phyloP scores from a whole-genome alignment of 306 rosid genomes.

The Elaeagnus macrophylla region DNA sequence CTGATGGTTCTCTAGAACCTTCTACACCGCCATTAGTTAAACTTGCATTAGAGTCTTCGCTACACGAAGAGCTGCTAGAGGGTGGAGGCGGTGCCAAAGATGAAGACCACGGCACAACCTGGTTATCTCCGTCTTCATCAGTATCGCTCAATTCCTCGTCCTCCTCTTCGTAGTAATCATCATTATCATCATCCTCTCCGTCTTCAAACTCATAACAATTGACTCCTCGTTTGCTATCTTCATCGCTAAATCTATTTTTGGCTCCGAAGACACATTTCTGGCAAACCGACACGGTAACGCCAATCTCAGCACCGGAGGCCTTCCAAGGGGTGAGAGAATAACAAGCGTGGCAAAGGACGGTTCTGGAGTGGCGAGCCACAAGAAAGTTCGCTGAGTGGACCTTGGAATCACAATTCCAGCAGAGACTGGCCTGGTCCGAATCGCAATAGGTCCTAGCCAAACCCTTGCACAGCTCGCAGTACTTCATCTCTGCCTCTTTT shows the following conservation, averaged over 20 bases:
- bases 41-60: constrained; percentile 37
- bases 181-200: no score
- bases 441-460: constrained; percentile 62
- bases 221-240: constrained; percentile 30
- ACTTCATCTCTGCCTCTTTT: constrained; percentile 33
- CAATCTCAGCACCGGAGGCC: constrained; percentile 59
- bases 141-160: not conserved
- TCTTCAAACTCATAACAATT: constrained; percentile 34
- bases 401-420: constrained; percentile 73
- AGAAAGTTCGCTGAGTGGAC: constrained; percentile 74
- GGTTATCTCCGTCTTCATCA: constrained; percentile 36
- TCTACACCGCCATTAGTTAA: constrained; percentile 21
- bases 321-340: constrained; percentile 69
- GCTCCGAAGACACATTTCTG: constrained; percentile 33
- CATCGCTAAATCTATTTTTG: constrained; percentile 10
- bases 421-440: constrained; percentile 64
- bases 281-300: constrained; percentile 54
- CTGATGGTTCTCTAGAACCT: constrained; percentile 4
- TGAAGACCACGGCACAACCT: constrained; percentile 48
- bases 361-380: constrained; percentile 57
- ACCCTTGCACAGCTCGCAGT: constrained; percentile 58
- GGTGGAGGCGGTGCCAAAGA: constrained; percentile 40
- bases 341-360: constrained; percentile 61
- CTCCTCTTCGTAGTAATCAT: constrained; percentile 3
- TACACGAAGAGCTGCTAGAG: constrained; percentile 39